Percentiles rank a stretch among this genome's conserved stretches.
These are phyloP conservation scores for Astrothelium subdiscretum DNA, from an alignment of 495 filamentous ascomycete genomes.

Conservation along the genomic window DNA sequence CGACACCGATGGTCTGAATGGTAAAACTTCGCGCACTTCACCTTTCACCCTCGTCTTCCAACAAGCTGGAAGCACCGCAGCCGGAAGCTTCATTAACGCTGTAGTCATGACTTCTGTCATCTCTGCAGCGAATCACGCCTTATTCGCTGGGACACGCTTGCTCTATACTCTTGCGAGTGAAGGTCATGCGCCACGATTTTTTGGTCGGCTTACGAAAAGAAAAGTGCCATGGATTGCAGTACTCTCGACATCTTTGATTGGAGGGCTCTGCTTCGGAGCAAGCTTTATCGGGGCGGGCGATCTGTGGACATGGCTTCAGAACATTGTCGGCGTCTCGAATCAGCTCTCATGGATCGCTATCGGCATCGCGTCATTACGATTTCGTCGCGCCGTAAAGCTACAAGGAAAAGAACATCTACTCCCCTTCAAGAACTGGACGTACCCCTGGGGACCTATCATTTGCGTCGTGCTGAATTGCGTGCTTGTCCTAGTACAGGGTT, in stretches of 20 bases:
- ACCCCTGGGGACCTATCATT: too few species aligned
- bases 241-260: constrained; percentile 42
- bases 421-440: too few species aligned
- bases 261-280: constrained; percentile 47
- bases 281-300: constrained; percentile 51
- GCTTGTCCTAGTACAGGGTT: too few species aligned
- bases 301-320: constrained; percentile 47
- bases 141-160: constrained; percentile 7
- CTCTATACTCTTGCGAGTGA: constrained; percentile 10
- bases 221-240: constrained; percentile 49
- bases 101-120: constrained; percentile 44
- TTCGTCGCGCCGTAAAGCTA: too few species aligned
- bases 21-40: constrained; percentile 32
- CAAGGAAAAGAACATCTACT: too few species aligned
- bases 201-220: constrained; percentile 42
- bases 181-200: constrained; percentile 30
- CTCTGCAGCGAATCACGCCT: constrained; percentile 32
- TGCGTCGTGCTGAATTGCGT: too few species aligned
- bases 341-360: too few species aligned
- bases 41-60: constrained; percentile 45
- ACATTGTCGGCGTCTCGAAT: constrained; percentile 19
- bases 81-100: constrained; percentile 45
- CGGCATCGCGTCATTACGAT: too few species aligned
- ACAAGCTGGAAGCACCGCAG: constrained; percentile 36
- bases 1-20: constrained; percentile 38